These are phyloP conservation scores for Peronospora farinosa DNA, from an alignment of 352 stramenopile genomes.

Conservation along the genomic window DNA sequence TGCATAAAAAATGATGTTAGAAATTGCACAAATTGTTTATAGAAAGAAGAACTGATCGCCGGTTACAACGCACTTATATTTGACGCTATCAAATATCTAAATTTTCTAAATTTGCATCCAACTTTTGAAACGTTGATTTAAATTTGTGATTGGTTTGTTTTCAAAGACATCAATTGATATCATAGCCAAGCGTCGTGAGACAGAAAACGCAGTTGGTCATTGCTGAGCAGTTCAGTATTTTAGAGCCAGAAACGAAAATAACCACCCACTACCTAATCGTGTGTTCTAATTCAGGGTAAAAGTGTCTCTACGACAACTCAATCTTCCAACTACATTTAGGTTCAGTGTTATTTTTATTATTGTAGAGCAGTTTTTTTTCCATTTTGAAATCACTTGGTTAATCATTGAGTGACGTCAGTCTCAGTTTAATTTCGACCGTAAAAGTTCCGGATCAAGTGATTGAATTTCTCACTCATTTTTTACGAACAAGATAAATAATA, in stretches of 20 bases:
- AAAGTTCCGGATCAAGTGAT: background rate
- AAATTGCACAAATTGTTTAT: no score
- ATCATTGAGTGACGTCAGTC: slow-evolving; percentile 19
- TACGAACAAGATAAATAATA: slow-evolving; percentile 4
- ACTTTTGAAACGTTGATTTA: no score
- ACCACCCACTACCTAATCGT: background rate
- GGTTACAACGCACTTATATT: no score
- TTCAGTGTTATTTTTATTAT: slow-evolving; percentile 12
- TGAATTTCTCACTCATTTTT: background rate
- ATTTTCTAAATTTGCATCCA: no score
- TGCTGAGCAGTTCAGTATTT: background rate
- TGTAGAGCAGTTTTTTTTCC: slow-evolving; percentile 29
- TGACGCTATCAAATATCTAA: no score
- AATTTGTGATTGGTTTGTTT: no score
- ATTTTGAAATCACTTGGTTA: slow-evolving; percentile 18
- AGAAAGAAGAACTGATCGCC: no score
- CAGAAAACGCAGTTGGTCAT: background rate
- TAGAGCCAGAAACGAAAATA: background rate
- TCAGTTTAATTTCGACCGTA: slow-evolving; percentile 23
- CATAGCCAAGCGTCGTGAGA: background rate
- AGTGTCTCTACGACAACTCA: slow-evolving; percentile 3
- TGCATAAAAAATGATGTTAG: no score
- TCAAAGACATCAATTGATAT: no score
- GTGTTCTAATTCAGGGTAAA: slow-evolving; percentile 8
- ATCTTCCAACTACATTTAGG: slow-evolving; percentile 20